Conservation (phyloP, 2,329 filamentous ascomycete genomes). For the Lomentospora prolificans region DNA sequence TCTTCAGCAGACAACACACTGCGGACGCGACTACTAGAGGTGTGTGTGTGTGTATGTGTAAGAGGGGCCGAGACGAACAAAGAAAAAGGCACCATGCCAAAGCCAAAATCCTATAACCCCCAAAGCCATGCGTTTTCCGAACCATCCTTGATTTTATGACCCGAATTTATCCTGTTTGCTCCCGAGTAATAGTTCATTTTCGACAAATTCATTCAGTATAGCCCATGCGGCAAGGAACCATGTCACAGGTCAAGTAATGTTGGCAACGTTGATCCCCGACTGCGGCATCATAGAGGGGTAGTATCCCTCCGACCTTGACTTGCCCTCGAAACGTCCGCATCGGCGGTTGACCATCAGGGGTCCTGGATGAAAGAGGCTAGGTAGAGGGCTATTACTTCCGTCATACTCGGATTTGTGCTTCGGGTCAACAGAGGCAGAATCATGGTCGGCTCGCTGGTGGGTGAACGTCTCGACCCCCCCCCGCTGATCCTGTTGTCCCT, state of each 20-base stretch:
- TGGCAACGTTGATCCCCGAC: slow-evolving; percentile 35
- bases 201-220: not conserved
- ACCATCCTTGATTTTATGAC: slow-evolving; percentile 1
- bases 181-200: not conserved
- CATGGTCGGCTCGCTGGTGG: slow-evolving; percentile 17
- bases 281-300: slow-evolving; percentile 42
- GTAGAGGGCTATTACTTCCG: slow-evolving; percentile 21
- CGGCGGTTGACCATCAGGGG: slow-evolving; percentile 26
- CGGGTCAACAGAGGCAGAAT: slow-evolving; percentile 11
- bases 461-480: slow-evolving; percentile 41
- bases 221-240: no score
- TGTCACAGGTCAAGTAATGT: slow-evolving; percentile 19
- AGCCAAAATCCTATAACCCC: slow-evolving; percentile 9
- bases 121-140: slow-evolving; percentile 5
- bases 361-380: slow-evolving; percentile 36
- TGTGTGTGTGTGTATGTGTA: not conserved
- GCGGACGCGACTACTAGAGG: no score
- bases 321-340: slow-evolving; percentile 44
- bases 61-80: no score
- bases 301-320: slow-evolving; percentile 39
- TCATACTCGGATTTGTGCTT: slow-evolving; percentile 44
- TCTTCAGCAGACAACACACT: not conserved
- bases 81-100: slow-evolving; percentile 10
- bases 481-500: slow-evolving; percentile 32
- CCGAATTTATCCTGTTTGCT: not conserved